These are phyloP conservation scores for Linderina pennispora DNA, from an alignment of 192 early-diverging fungal genomes.

Conservation along the genomic window DNA sequence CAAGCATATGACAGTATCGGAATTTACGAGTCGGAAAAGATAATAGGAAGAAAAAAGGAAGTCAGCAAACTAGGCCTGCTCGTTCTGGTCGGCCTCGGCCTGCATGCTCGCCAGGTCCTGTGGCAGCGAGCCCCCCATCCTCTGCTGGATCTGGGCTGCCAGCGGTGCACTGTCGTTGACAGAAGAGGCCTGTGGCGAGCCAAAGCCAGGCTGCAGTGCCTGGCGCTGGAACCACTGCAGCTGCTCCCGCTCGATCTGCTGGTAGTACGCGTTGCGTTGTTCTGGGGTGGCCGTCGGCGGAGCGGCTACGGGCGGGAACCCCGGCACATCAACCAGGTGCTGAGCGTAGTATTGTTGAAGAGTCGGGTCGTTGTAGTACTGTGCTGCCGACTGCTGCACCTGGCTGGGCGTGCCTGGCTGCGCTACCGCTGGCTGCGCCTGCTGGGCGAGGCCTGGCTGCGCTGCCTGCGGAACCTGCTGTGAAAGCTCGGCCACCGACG, in stretches of 20 bases:
- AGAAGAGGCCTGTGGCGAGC: constrained; percentile 1
- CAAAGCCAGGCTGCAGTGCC: constrained; percentile 27
- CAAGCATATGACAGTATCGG: no score
- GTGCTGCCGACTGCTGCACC: constrained; percentile 4
- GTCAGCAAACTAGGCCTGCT: background rate
- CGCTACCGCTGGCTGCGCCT: constrained; percentile 6
- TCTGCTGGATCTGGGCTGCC: background rate
- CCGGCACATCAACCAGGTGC: constrained; percentile 34
- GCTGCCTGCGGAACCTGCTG: background rate
- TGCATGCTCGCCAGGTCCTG: background rate
- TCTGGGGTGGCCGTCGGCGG: constrained; percentile 26
- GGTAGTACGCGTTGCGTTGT: constrained; percentile 42
- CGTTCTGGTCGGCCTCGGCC: background rate
- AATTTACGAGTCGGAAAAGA: no score
- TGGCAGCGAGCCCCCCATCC: background rate
- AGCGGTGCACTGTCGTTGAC: background rate
- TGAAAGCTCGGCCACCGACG: background rate
- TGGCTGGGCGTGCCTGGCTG: no score
- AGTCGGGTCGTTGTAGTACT: constrained; percentile 22
- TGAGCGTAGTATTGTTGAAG: constrained; percentile 46
- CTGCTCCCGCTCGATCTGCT: constrained; percentile 45
- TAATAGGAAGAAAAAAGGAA: background rate
- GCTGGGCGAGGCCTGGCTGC: constrained; percentile 6
- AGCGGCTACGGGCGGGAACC: constrained; percentile 25
- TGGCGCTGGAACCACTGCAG: constrained; percentile 45